phyloP scores from a whole-genome alignment of 495 filamentous ascomycete species.

The Neurospora pannonica region DNA sequence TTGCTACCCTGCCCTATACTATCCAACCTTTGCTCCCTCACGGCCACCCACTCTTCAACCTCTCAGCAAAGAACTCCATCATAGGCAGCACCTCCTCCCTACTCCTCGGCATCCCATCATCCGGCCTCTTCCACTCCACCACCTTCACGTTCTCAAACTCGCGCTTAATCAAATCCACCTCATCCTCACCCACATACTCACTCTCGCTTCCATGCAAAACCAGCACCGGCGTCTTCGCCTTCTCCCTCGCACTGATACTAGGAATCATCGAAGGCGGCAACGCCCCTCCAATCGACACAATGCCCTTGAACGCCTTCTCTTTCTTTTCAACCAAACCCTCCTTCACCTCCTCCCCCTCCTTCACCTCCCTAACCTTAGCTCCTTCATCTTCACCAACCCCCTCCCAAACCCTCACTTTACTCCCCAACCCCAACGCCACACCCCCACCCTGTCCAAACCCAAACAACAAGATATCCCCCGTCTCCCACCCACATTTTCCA shows the following conservation, averaged over 20 bases:
- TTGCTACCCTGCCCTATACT: no score
- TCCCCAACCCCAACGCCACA: conserved; percentile 53
- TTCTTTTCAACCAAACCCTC: background rate
- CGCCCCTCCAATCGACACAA: conserved; percentile 68
- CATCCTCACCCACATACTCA: conserved; percentile 51
- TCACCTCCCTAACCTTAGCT: background rate
- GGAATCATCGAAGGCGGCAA: conserved; percentile 48
- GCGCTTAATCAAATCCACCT: conserved; percentile 50
- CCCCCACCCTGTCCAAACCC: conserved; percentile 88
- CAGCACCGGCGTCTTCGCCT: conserved; percentile 63
- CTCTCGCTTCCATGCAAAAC: conserved; percentile 58
- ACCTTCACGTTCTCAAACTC: conserved; percentile 67
- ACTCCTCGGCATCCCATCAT: conserved; percentile 75
- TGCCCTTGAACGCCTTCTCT: conserved; percentile 41
- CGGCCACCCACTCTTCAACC: conserved; percentile 36
- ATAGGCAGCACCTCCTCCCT: conserved; percentile 85
- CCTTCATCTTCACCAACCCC: conserved; percentile 18
- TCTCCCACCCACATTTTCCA: conserved; percentile 58
- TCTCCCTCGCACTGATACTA: conserved; percentile 31
- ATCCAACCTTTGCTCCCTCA: background rate
- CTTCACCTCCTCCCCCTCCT: background rate
- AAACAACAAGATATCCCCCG: conserved; percentile 62
- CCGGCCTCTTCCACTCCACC: conserved; percentile 59
- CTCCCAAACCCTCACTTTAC: conserved; percentile 23
- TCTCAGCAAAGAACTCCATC: conserved; percentile 83